A percentile compares a stretch with the other conserved stretches of the same genome.
phyloP scores from a whole-genome alignment of 352 stramenopile genomes.

The Elongisporangium anandrum region DNA sequence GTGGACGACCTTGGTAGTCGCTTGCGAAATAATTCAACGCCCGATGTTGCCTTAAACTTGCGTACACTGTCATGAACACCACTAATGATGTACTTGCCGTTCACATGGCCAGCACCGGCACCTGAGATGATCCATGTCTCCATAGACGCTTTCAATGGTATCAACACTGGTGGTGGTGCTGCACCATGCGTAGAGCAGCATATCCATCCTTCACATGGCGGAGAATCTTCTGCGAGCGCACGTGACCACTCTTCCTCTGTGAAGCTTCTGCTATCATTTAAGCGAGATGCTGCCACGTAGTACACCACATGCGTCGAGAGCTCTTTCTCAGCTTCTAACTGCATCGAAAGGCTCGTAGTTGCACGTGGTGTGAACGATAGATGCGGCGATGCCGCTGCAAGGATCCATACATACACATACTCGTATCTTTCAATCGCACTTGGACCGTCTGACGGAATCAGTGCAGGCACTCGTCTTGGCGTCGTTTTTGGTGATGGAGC shows the following conservation, averaged over 20 bases:
- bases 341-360: constrained; percentile 10
- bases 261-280: constrained; percentile 7
- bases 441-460: not conserved
- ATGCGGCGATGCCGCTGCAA: constrained; percentile 37
- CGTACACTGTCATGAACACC: constrained; percentile 41
- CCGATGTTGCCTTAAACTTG: constrained; percentile 60
- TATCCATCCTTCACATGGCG: constrained; percentile 48
- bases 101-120: constrained; percentile 46
- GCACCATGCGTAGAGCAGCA: constrained; percentile 45
- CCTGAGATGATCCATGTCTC: constrained; percentile 57
- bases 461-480: constrained; percentile 4
- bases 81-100: constrained; percentile 59
- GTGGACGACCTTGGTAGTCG: constrained; percentile 37
- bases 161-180: constrained; percentile 25
- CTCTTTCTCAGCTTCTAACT: constrained; percentile 44
- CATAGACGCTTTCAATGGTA: constrained; percentile 35
- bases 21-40: constrained; percentile 75
- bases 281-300: constrained; percentile 41
- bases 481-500: not conserved
- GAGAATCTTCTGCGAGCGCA: constrained; percentile 14
- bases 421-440: constrained; percentile 9
- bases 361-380: constrained; percentile 50
- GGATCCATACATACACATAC: constrained; percentile 40
- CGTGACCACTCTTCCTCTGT: constrained; percentile 13
- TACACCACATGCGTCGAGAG: constrained; percentile 67